Evolutionary conservation across 768 basidiomycete genomes (phyloP).

Genomic region (Trametes cingulata): DNA sequence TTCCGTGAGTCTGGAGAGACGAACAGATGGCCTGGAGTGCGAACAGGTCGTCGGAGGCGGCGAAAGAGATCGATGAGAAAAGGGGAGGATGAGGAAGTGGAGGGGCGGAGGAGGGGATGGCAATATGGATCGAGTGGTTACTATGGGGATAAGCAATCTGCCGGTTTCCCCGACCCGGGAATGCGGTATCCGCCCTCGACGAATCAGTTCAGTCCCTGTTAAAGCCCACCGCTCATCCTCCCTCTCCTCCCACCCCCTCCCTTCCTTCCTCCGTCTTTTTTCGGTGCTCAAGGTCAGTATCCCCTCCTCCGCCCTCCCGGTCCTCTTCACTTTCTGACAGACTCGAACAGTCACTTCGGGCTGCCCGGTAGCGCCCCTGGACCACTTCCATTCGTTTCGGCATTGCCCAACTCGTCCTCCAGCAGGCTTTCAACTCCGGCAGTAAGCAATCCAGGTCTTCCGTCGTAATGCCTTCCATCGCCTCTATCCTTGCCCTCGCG

Average conservation of each 20-base stretch:
- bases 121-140: slow-evolving; percentile 7
- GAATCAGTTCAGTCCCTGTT: slow-evolving; percentile 16
- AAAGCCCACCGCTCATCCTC: slow-evolving; percentile 14
- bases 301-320: not conserved
- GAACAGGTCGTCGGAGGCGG: no score
- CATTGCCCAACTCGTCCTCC: slow-evolving; percentile 23
- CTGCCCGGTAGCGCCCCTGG: slow-evolving; percentile 73
- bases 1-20: no score
- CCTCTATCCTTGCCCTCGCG: slow-evolving; percentile 30
- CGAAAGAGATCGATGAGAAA: not conserved
- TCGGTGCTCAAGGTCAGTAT: slow-evolving; percentile 26
- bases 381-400: slow-evolving; percentile 33
- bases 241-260: slow-evolving; percentile 19
- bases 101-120: slow-evolving; percentile 1
- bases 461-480: slow-evolving; percentile 27
- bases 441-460: slow-evolving; percentile 11
- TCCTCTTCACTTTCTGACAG: slow-evolving; percentile 1
- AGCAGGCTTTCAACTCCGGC: slow-evolving; percentile 32
- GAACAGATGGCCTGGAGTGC: no score
- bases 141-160: slow-evolving; percentile 23
- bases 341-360: slow-evolving; percentile 50
- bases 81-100: not conserved
- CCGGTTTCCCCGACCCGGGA: slow-evolving; percentile 27
- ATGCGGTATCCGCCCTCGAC: slow-evolving; percentile 12
- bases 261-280: slow-evolving; percentile 19